A percentile compares a stretch with the other conserved stretches of the same genome.
phyloP scores from a whole-genome alignment of 257 asterid species.

The Penstemon eatonii region DNA sequence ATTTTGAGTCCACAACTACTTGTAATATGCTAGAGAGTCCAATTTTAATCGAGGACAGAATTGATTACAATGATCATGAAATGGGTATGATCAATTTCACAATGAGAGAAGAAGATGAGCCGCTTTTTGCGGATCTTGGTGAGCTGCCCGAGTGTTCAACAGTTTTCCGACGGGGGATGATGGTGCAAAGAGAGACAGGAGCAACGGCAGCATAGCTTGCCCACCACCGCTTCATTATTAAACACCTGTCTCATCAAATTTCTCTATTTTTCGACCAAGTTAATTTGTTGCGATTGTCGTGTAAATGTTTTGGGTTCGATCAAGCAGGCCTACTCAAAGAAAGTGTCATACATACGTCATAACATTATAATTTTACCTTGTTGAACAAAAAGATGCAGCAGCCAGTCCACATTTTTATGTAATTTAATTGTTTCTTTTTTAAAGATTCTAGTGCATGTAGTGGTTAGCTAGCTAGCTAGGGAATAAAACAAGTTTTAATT shows the following conservation, averaged over 20 bases:
- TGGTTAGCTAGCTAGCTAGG: conserved; percentile 38
- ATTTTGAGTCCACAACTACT: conserved; percentile 50
- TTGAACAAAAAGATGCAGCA: conserved; percentile 19
- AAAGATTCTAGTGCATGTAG: conserved; percentile 42
- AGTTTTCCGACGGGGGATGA: conserved; percentile 63
- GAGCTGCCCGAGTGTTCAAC: conserved; percentile 89
- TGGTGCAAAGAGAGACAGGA: conserved; percentile 55
- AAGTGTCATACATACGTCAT: conserved; percentile 41
- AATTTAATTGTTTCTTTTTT: conserved; percentile 28
- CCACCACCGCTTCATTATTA: conserved; percentile 45
- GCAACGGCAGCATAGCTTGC: conserved; percentile 46
- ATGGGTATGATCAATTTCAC: conserved; percentile 51
- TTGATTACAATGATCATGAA: conserved; percentile 38
- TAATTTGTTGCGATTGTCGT: conserved; percentile 19
- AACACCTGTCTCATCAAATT: conserved; percentile 8
- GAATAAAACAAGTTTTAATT: conserved; percentile 40
- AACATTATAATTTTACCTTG: conserved; percentile 30
- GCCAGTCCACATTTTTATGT: conserved; percentile 24
- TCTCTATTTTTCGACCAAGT: neutral
- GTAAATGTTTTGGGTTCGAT: too few species aligned
- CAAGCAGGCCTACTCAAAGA: neutral
- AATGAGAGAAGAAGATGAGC: conserved; percentile 80
- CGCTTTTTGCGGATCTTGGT: conserved; percentile 81
- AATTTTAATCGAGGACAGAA: conserved; percentile 42
- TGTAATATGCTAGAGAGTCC: conserved; percentile 62